Percentiles rank a stretch among this genome's conserved stretches.
Evolutionary conservation across 306 rosid species (phyloP).

Genomic region (Cercis canadensis): DNA sequence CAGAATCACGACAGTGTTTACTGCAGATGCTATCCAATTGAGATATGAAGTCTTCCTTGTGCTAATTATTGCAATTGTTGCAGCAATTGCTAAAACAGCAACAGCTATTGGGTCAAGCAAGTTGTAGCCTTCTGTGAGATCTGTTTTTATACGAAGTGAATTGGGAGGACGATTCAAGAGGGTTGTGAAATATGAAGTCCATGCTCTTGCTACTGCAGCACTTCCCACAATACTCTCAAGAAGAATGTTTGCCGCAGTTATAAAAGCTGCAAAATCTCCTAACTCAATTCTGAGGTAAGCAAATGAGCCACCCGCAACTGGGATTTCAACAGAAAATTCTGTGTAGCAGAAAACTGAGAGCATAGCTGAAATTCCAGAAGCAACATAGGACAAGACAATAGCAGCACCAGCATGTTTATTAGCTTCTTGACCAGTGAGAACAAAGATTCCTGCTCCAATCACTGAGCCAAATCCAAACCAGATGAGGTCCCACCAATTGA

Average conservation of each 20-base stretch:
- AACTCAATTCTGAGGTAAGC: conserved; percentile 77
- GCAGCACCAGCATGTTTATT: conserved; percentile 70
- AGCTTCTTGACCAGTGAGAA: conserved; percentile 70
- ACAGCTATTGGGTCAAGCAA: conserved; percentile 77
- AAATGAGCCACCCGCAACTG: conserved; percentile 84
- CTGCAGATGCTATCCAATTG: conserved; percentile 74
- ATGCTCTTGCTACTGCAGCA: conserved; percentile 73
- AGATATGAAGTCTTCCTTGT: conserved; percentile 67
- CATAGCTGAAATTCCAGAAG: conserved; percentile 83
- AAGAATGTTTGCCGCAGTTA: conserved; percentile 80
- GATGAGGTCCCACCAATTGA: conserved; percentile 79
- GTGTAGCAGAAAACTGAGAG: conserved; percentile 86
- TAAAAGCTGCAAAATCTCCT: conserved; percentile 81
- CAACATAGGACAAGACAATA: conserved; percentile 66
- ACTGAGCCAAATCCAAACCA: conserved; percentile 89
- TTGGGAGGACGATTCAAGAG: conserved; percentile 58
- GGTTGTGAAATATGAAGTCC: conserved; percentile 80
- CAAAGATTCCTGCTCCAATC: conserved; percentile 83
- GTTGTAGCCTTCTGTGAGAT: conserved; percentile 56
- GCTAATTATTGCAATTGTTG: conserved; percentile 62
- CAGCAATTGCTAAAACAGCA: conserved; percentile 47
- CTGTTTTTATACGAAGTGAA: conserved; percentile 59
- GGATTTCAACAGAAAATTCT: conserved; percentile 78
- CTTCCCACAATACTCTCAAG: conserved; percentile 69
- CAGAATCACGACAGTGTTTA: conserved; percentile 57